Conservation (phyloP, 2,329 filamentous ascomycete species). For the Pleurostoma richardsiae region DNA sequence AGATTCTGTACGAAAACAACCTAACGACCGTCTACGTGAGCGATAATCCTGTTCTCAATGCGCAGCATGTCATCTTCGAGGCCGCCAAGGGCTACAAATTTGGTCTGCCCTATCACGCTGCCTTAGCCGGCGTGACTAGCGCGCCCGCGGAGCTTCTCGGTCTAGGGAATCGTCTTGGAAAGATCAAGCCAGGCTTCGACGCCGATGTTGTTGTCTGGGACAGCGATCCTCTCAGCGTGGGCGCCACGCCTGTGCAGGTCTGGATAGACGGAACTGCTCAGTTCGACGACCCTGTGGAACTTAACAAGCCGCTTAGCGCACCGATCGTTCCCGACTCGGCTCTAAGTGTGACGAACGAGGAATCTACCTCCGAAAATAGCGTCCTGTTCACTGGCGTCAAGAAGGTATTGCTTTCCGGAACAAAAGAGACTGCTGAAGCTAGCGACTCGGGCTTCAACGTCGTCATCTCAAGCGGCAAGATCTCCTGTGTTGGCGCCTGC, state of each 20-base stretch:
- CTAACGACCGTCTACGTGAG: constrained; percentile 65
- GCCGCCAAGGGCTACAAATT: constrained; percentile 56
- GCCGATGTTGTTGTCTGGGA: constrained; percentile 61
- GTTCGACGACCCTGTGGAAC: constrained; percentile 47
- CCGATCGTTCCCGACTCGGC: constrained; percentile 33
- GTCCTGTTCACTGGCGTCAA: constrained; percentile 54
- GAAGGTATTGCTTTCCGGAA: constrained; percentile 41
- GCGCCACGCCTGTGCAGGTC: constrained; percentile 54
- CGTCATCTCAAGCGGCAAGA: constrained; percentile 44
- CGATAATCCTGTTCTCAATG: constrained; percentile 66
- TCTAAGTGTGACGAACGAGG: constrained; percentile 34
- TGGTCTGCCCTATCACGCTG: constrained; percentile 56
- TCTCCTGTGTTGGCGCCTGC: constrained; percentile 54
- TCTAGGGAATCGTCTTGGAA: constrained; percentile 52
- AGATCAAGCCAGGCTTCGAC: constrained; percentile 57
- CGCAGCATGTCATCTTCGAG: constrained; percentile 64
- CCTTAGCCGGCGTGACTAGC: constrained; percentile 52
- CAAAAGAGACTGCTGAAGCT: constrained; percentile 19
- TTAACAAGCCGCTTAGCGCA: constrained; percentile 40
- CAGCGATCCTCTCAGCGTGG: constrained; percentile 55
- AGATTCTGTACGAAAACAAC: constrained; percentile 59
- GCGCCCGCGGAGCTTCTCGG: constrained; percentile 55
- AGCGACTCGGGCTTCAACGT: constrained; percentile 34
- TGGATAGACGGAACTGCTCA: constrained; percentile 60
- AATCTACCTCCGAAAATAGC: constrained; percentile 28